Evolutionary conservation across 2,329 filamentous ascomycete species (phyloP).

Genomic region (Calonectria pseudoreteaudii): DNA sequence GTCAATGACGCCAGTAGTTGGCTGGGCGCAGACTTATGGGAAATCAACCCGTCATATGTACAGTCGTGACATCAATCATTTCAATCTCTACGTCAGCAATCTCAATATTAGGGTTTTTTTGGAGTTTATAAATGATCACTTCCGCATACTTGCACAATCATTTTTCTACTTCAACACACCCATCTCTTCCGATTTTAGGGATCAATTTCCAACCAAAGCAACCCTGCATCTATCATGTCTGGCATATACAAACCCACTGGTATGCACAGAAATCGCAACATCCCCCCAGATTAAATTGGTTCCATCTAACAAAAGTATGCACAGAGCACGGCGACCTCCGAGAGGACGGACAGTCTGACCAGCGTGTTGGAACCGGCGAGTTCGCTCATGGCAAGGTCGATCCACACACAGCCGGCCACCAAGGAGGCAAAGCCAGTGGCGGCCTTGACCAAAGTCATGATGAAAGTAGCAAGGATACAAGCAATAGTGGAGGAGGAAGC

Average conservation of each 20-base stretch:
- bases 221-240: background rate
- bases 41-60: background rate
- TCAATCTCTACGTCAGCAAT: background rate
- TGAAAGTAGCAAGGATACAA: background rate
- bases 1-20: background rate
- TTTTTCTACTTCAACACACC: background rate
- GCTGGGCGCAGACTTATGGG: background rate
- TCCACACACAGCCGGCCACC: background rate
- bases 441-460: background rate
- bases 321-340: background rate
- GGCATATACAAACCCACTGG: background rate
- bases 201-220: background rate
- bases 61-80: background rate
- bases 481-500: background rate
- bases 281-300: background rate
- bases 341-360: background rate
- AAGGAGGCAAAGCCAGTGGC: background rate
- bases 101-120: too few species aligned
- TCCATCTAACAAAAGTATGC: background rate
- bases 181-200: background rate
- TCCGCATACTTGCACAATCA: background rate
- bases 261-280: background rate
- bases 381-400: background rate
- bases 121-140: background rate
- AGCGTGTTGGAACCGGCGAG: background rate